A percentile compares a stretch with the other conserved stretches of the same genome.
Conservation (phyloP, 1,139 yeast species). For the Yamadazyma mexicana region DNA sequence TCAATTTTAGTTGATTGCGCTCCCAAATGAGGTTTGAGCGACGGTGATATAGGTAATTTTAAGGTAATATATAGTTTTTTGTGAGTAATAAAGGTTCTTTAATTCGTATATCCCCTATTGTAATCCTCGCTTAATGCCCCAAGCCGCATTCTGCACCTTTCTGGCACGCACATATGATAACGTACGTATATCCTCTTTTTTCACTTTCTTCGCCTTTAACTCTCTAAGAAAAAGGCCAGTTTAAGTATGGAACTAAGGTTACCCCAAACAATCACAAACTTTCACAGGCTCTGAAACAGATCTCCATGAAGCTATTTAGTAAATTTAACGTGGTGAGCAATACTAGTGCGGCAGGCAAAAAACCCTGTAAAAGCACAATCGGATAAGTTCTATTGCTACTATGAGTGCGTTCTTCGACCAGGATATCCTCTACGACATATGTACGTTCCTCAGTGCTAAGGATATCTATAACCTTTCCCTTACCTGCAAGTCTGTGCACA, state of each 20-base stretch:
- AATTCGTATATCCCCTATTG: background rate
- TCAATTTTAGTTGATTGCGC: slow-evolving; percentile 17
- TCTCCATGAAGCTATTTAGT: no score
- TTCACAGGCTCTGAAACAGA: no score
- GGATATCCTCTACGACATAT: slow-evolving; percentile 41
- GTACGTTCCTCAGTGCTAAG: slow-evolving; percentile 36
- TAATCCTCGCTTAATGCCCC: no score
- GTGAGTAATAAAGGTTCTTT: background rate
- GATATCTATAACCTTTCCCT: slow-evolving; percentile 51
- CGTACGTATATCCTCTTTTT: no score
- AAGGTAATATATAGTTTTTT: slow-evolving; percentile 3
- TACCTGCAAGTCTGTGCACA: slow-evolving; percentile 37
- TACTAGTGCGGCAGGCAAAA: no score
- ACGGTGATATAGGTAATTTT: slow-evolving; percentile 12
- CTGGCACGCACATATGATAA: no score
- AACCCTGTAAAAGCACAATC: background rate
- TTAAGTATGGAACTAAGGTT: no score
- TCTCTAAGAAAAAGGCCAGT: no score
- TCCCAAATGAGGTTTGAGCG: slow-evolving; percentile 18
- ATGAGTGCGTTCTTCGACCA: slow-evolving; percentile 33
- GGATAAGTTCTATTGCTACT: background rate
- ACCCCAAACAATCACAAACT: no score
- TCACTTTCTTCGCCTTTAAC: no score
- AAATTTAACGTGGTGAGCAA: no score
- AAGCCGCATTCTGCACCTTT: no score